Conservation (phyloP, 2,329 filamentous ascomycete species). For the Cordyceps militaris region DNA sequence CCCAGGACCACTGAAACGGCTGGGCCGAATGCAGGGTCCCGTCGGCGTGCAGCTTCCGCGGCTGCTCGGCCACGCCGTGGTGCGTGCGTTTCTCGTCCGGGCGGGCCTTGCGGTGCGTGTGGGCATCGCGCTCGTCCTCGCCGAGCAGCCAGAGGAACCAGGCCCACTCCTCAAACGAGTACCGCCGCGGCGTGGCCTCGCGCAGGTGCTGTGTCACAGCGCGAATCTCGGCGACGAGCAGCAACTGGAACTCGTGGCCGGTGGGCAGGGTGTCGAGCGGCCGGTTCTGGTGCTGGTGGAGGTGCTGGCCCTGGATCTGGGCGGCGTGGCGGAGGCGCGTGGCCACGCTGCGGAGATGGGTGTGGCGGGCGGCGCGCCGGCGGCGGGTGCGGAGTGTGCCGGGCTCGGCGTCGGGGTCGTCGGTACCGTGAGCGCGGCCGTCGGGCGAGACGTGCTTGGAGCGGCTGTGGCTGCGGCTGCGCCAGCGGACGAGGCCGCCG, state of each 20-base stretch:
- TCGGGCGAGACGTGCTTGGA: background rate
- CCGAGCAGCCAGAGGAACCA: constrained; percentile 76
- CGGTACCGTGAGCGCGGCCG: background rate
- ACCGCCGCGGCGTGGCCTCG: constrained; percentile 52
- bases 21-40: no score
- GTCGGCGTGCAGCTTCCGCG: constrained; percentile 21
- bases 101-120: constrained; percentile 39
- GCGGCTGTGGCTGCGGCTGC: background rate
- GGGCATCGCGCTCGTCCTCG: constrained; percentile 48
- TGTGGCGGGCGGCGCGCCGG: background rate
- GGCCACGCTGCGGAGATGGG: background rate
- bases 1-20: constrained; percentile 59
- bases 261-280: constrained; percentile 32
- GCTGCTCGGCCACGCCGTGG: constrained; percentile 1
- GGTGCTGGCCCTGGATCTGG: background rate
- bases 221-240: constrained; percentile 67
- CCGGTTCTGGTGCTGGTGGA: constrained; percentile 26
- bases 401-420: constrained; percentile 4
- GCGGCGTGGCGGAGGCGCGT: constrained; percentile 10
- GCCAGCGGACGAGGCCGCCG: background rate
- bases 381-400: constrained; percentile 1
- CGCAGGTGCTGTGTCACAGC: constrained; percentile 56
- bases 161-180: constrained; percentile 79
- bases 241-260: constrained; percentile 47
- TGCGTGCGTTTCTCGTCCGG: constrained; percentile 20